These are phyloP conservation scores for Penicillium fuscoglaucum DNA, from an alignment of 2,329 filamentous ascomycete species.

Conservation along the genomic window DNA sequence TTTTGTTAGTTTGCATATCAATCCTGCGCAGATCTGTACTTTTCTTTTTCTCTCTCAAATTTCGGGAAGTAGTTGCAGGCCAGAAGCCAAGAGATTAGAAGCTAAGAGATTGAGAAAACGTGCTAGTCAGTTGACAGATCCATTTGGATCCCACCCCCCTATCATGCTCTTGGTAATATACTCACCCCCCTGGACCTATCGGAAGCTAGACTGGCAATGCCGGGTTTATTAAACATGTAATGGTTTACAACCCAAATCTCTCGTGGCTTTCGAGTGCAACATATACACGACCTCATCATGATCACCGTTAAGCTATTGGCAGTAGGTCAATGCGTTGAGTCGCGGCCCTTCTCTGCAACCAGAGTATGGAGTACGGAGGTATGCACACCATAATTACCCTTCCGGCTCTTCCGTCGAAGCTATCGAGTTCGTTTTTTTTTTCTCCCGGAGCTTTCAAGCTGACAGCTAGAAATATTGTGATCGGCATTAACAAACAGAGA, in stretches of 20 bases:
- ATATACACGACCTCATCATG: slow-evolving; percentile 19
- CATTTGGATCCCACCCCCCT: slow-evolving; percentile 5
- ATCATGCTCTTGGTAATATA: background rate
- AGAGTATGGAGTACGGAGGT: background rate
- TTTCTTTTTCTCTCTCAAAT: background rate
- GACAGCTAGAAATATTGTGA: slow-evolving; percentile 4
- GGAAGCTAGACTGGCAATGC: background rate
- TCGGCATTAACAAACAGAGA: slow-evolving; percentile 7
- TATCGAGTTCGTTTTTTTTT: slow-evolving; percentile 10
- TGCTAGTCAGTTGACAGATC: slow-evolving; percentile 21
- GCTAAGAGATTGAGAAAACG: background rate
- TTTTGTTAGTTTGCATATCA: slow-evolving; percentile 4
- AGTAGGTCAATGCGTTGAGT: slow-evolving; percentile 24
- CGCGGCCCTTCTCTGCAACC: slow-evolving; percentile 16
- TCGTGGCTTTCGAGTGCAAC: slow-evolving; percentile 2
- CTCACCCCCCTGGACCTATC: background rate
- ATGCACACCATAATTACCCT: slow-evolving; percentile 29
- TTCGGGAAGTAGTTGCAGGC: slow-evolving; percentile 4
- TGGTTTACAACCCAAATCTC: background rate
- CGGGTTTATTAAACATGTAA: background rate
- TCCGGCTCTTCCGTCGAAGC: slow-evolving; percentile 15
- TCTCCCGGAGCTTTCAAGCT: slow-evolving; percentile 17
- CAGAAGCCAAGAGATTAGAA: background rate
- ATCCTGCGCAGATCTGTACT: slow-evolving; percentile 10
- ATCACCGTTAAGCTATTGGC: slow-evolving; percentile 19